Evolutionary conservation across 2,329 filamentous ascomycete species (phyloP), one percentile per base, ranked within the genome.

Genomic region (Phialophora chinensis): DNA sequence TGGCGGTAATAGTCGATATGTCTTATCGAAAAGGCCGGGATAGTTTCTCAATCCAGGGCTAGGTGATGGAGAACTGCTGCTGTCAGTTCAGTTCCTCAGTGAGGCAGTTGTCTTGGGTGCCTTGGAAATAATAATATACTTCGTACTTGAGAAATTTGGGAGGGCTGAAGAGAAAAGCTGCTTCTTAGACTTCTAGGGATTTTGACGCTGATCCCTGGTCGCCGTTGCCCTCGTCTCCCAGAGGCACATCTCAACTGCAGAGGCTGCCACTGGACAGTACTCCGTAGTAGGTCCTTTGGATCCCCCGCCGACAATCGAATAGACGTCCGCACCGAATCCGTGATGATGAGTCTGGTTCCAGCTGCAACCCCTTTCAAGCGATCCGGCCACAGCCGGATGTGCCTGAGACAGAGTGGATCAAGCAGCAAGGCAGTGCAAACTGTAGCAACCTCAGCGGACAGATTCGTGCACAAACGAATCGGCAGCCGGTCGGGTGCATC

Each of bases 371-470:
- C 49, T 23, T 52, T 52, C 23, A 52, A 52, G 17, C 10, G 17
- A 31, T 17, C 52, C 59, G 59, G 63, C 52, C 42, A 14, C 25
- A 17, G 33, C 53, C 63, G 63, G 53, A 59, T 55, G 33, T 17
- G 29, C 56, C 33, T 57, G 23, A 33, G 47, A 62, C 27, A 33
- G 47, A 25, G 59, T 62, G 42, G 63, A 66, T 58, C 53, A 62
- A 29, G 23, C 42, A 53, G 58, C 59, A 31, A 62, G 59, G 59
- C 63, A 53, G 53, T 62, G 53, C 56, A 60, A 54, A 23, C 20
- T 42, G 4, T 55, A 1, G 25, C 3, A 55, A 12, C 25, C 27
- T 31, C 53, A n/a, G 35, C 6, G 17, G 6, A n/a, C 38, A 44
- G 38, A 44, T 8, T n/a, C 17, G 33, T 44, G 38, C 38, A n/a